Evolutionary conservation across 1,284 basidiomycete species (phyloP), one percentile per base, ranked within the genome.

Genomic region (Puccinia polysora): DNA sequence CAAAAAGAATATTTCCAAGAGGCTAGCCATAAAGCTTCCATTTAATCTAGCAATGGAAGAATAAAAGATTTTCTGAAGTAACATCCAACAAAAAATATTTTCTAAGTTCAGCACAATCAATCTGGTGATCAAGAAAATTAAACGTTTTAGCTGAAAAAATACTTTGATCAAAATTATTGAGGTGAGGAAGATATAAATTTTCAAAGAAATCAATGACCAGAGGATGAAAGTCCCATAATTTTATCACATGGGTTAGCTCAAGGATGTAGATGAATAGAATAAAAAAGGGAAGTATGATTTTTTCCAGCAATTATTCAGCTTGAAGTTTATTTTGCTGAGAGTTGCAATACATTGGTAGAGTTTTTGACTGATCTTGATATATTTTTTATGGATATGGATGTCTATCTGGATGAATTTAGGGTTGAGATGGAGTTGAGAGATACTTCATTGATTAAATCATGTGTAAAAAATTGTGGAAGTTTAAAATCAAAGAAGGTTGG

Each of bases 41-140:
- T 78, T 77, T 18, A 78, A 74, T 64, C 69, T 74, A n/a, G 59
- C 70, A 25, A 52, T 32, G 3, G 75, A 76, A 36, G 74, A 74
- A 0, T 69, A 75, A 71, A 77, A 78, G 49, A 78, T 77, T 32
- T 63, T 43, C 63, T 78, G 74, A 0, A 65, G 69, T n/a, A 78
- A 67, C 12, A 74, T 75, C 59, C 72, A 78, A 60, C 76, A 74
- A 30, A 75, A 75, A 5, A 73, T 75, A 62, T 76, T 75, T 14
- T 74, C 74, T 23, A 78, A 64, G 36, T 74, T 60, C 47, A 78
- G 76, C 34, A 73, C 49, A 68, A 78, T 38, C 2, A 76, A 73
- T 2, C 76, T 74, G 20, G 47, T 71, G 30, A 75, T 14, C 4
- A 62, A 8, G 14, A 58, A 18, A 18, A 52, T 34, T 20, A 70